These are phyloP conservation scores for Colletotrichum somersetense DNA, from an alignment of 2,329 filamentous ascomycete genomes.

Conservation along the genomic window DNA sequence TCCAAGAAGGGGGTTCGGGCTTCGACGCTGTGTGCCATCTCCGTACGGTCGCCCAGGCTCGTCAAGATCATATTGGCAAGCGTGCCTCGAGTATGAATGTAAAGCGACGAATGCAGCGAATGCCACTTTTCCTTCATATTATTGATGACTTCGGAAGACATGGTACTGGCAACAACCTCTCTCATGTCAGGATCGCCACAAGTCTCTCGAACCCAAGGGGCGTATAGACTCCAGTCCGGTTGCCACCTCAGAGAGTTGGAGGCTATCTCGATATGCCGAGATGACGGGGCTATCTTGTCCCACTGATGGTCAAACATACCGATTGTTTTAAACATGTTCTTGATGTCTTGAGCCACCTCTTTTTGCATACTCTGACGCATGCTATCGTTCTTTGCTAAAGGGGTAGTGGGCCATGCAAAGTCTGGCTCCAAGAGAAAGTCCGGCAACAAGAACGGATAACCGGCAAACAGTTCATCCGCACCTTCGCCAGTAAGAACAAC, in stretches of 20 bases:
- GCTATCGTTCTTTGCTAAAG: neutral
- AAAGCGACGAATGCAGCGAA: constrained; percentile 46
- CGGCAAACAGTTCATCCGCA: constrained; percentile 66
- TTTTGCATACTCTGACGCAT: constrained; percentile 19
- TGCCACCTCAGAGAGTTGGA: constrained; percentile 20
- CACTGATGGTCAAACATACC: constrained; percentile 35
- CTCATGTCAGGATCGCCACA: constrained; percentile 8
- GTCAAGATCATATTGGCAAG: constrained; percentile 48
- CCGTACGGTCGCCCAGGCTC: constrained; percentile 51
- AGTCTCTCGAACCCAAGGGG: constrained; percentile 30
- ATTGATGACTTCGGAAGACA: constrained; percentile 37
- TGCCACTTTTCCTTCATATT: constrained; percentile 49
- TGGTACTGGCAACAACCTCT: constrained; percentile 10
- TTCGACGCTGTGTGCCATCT: constrained; percentile 54
- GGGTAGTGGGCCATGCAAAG: constrained; percentile 47
- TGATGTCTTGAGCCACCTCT: constrained; percentile 30
- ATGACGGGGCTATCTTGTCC: neutral
- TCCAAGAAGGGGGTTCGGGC: constrained; percentile 53
- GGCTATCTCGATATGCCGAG: neutral
- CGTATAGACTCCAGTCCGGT: constrained; percentile 12
- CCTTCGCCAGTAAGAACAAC: constrained; percentile 67
- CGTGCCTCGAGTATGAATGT: constrained; percentile 44
- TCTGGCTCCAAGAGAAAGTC: constrained; percentile 65
- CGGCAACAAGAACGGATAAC: constrained; percentile 60
- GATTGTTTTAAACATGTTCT: constrained; percentile 29